Evolutionary conservation across 1,139 yeast species (phyloP).

Genomic region (Petasospora fabianii): DNA sequence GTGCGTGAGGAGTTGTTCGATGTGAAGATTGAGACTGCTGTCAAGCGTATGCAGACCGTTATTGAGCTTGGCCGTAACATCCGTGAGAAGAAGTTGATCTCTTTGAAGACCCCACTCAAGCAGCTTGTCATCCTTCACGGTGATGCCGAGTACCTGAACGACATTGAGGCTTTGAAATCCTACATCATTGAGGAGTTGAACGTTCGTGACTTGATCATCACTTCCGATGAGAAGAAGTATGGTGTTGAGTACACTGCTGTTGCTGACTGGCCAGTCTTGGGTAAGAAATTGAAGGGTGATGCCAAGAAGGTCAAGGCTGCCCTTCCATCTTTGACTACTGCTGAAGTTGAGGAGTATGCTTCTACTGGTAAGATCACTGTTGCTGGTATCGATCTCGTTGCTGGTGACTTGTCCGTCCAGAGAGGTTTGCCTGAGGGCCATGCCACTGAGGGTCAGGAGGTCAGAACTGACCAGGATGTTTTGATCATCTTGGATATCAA

Average conservation of each 20-base stretch:
- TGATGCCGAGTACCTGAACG: slow-evolving; percentile 68
- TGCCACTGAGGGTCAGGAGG: slow-evolving; percentile 68
- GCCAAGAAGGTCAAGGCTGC: slow-evolving; percentile 94
- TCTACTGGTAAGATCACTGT: slow-evolving; percentile 72
- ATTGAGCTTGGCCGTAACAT: slow-evolving; percentile 94
- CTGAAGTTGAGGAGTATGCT: slow-evolving; percentile 75
- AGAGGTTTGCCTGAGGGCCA: slow-evolving; percentile 77
- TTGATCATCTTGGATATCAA: slow-evolving; percentile 85
- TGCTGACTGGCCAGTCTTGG: slow-evolving; percentile 99
- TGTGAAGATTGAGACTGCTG: slow-evolving; percentile 75
- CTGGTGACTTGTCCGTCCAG: slow-evolving; percentile 85
- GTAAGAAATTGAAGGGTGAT: slow-evolving; percentile 93
- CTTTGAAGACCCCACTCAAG: slow-evolving; percentile 92
- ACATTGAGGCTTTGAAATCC: slow-evolving; percentile 69
- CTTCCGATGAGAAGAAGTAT: slow-evolving; percentile 86
- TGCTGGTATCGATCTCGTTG: slow-evolving; percentile 82
- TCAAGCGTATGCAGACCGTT: slow-evolving; percentile 93
- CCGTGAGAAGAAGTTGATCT: slow-evolving; percentile 92
- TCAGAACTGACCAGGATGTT: slow-evolving; percentile 85
- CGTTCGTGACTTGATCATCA: slow-evolving; percentile 81
- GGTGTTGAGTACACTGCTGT: slow-evolving; percentile 91
- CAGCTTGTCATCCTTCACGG: slow-evolving; percentile 82
- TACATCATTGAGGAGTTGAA: slow-evolving; percentile 90
- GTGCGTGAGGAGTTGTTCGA: slow-evolving; percentile 84
- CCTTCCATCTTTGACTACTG: slow-evolving; percentile 75